Evolutionary conservation across 805 yeast species (phyloP), one percentile per base, ranked within the genome.

Genomic region (Candida ponderosae): DNA sequence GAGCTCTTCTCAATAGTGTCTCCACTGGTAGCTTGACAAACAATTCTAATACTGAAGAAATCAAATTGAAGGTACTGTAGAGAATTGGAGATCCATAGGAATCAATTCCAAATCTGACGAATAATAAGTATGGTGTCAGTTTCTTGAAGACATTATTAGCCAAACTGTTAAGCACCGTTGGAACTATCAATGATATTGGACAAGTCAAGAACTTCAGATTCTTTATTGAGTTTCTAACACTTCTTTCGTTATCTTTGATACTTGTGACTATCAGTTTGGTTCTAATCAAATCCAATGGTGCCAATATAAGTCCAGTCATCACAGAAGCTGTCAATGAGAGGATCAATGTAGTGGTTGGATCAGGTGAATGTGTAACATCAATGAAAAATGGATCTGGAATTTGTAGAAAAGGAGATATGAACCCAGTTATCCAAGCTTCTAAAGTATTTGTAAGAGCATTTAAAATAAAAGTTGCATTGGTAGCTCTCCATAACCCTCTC

Each of bases 401-500:
- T 16, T 83, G 81, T 36, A 84, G 57, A 33, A 85, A 62, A 2
- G 96, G 93, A 5, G 96, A 79, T 7, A 88, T 54, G 44, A 89
- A 75, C 4, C 96, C 96, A 0, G 94, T 82, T 34, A 88, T 68
- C 97, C 97, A 89, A 1, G 96, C 86, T 52, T 85, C 90, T 33
- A 88, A 62, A 0, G 95, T 82, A 34, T 78, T 75, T 2, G 81
- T 74, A 16, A 87, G 64, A 0, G 95, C 82, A 37, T 74, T 81
- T 53, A 82, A 72, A 16, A 93, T 67, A 50, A 88, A 90, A 0
- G 95, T 71, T 3, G 95, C 81, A 53, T 84, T 81, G 30, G 79
- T 71, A 10, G 88, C 86, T 50, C 85, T 70, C 66, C 85, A 78
- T 9, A 81, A 57, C 4, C 88, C 87, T 47, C 75, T 65, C 16